Evolutionary conservation across 768 basidiomycete species (phyloP).

Genomic region (Cyathus striatus): DNA sequence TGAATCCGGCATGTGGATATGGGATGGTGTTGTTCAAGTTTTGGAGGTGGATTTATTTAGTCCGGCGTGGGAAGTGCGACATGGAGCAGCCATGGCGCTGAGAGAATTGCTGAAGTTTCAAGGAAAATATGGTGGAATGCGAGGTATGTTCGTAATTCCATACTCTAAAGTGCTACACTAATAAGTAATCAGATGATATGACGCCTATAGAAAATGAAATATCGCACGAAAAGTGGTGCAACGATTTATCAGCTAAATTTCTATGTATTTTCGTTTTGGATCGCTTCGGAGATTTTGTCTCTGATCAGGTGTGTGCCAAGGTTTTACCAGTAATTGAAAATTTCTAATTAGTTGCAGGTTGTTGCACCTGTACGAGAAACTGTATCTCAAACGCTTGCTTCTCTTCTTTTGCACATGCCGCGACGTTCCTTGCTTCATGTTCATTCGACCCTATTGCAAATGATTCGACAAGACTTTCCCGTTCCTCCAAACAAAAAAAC

Average conservation of each 20-base stretch:
- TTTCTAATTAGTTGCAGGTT: conserved; percentile 41
- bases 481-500: conserved; percentile 28
- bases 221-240: conserved; percentile 85
- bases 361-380: conserved; percentile 97
- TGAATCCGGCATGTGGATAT: conserved; percentile 71
- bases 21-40: conserved; percentile 78
- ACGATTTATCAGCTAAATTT: conserved; percentile 78
- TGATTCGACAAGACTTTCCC: conserved; percentile 87
- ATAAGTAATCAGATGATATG: conserved; percentile 50
- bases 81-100: conserved; percentile 89
- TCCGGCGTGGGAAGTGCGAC: conserved; percentile 87
- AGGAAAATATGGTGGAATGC: conserved; percentile 79
- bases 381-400: conserved; percentile 89
- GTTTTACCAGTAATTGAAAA: background rate
- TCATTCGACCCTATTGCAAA: conserved; percentile 78
- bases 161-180: no score
- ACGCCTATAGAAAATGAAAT: conserved; percentile 53
- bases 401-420: conserved; percentile 85
- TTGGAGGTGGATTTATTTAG: conserved; percentile 83
- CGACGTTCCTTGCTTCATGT: conserved; percentile 73
- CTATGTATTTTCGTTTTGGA: conserved; percentile 90
- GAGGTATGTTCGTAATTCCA: conserved; percentile 38
- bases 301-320: conserved; percentile 66
- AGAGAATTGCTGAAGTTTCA: conserved; percentile 84
- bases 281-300: conserved; percentile 97